These are phyloP conservation scores for Balamuthia mandrillaris DNA, from an alignment of 208 protist genomes.

Conservation along the genomic window DNA sequence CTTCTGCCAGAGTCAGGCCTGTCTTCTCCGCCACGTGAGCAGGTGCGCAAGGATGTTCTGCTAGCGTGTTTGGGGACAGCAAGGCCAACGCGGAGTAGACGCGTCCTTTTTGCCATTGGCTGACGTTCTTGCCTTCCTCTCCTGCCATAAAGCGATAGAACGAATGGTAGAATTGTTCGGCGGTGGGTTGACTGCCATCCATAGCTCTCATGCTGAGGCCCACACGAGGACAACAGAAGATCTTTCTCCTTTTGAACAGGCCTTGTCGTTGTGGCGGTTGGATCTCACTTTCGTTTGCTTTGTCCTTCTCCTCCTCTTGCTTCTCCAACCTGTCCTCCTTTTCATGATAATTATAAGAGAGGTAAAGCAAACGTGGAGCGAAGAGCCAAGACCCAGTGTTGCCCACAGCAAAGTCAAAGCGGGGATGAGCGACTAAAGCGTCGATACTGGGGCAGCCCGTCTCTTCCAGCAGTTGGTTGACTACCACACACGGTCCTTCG, in stretches of 20 bases:
- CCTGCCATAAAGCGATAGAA: background rate
- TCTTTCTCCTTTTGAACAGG: background rate
- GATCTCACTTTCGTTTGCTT: background rate
- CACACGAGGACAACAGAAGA: background rate
- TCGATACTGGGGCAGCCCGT: background rate
- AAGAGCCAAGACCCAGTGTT: conserved; percentile 19
- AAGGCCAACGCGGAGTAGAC: too few relatives aligned
- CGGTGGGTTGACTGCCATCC: background rate
- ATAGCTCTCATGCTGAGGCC: conserved; percentile 6
- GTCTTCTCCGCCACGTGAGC: background rate
- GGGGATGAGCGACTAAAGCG: background rate
- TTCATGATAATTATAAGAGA: background rate
- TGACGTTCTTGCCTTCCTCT: background rate
- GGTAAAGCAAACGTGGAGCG: background rate
- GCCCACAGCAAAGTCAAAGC: conserved; percentile 32
- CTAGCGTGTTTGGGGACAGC: too few relatives aligned
- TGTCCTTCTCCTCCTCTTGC: background rate
- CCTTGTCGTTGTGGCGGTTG: background rate
- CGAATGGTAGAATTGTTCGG: background rate
- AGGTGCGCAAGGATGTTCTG: background rate
- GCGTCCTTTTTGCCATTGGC: background rate
- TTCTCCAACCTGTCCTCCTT: too few relatives aligned
- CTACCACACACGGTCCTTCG: conserved; percentile 28
- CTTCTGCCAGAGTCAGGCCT: background rate
- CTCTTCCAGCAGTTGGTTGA: conserved; percentile 10